These are phyloP conservation scores for Primulina eburnea DNA, from an alignment of 257 asterid genomes.

Conservation along the genomic window DNA sequence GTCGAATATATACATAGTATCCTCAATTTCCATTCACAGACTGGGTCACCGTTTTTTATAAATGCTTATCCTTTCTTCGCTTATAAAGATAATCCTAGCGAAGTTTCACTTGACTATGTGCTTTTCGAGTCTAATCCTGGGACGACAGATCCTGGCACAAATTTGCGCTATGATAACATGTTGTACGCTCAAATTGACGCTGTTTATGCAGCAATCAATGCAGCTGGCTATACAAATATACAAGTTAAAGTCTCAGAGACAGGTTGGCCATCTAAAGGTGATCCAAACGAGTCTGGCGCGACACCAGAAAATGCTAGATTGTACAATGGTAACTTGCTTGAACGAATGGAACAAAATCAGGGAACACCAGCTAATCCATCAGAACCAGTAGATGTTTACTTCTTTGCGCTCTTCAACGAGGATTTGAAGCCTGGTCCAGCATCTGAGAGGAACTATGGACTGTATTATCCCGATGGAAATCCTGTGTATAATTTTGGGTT, in stretches of 20 bases:
- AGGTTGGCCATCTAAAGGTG: slow-evolving; percentile 97
- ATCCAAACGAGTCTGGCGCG: slow-evolving; percentile 73
- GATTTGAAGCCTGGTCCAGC: slow-evolving; percentile 82
- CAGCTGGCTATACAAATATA: slow-evolving; percentile 60
- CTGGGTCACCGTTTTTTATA: slow-evolving; percentile 70
- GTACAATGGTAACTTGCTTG: slow-evolving; percentile 67
- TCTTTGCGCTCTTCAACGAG: slow-evolving; percentile 95
- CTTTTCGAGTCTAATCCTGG: slow-evolving; percentile 76
- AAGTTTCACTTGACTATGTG: slow-evolving; percentile 59
- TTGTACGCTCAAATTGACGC: slow-evolving; percentile 88
- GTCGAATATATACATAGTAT: slow-evolving; percentile 49
- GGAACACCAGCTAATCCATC: slow-evolving; percentile 90
- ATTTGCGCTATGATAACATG: slow-evolving; percentile 86
- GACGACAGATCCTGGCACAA: slow-evolving; percentile 48
- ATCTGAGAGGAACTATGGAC: slow-evolving; percentile 91
- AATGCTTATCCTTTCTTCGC: slow-evolving; percentile 93
- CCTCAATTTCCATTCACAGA: slow-evolving; percentile 63
- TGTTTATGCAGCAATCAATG: slow-evolving; percentile 75
- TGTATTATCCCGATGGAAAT: slow-evolving; percentile 75
- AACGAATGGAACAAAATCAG: slow-evolving; percentile 46
- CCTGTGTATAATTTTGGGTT: slow-evolving; percentile 79
- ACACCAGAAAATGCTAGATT: slow-evolving; percentile 68
- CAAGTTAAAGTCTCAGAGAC: slow-evolving; percentile 81
- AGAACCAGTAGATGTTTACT: slow-evolving; percentile 61
- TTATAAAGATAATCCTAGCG: slow-evolving; percentile 55